Evolutionary conservation across 1,284 basidiomycete species (phyloP).

Genomic region (Meripilus lineatus): DNA sequence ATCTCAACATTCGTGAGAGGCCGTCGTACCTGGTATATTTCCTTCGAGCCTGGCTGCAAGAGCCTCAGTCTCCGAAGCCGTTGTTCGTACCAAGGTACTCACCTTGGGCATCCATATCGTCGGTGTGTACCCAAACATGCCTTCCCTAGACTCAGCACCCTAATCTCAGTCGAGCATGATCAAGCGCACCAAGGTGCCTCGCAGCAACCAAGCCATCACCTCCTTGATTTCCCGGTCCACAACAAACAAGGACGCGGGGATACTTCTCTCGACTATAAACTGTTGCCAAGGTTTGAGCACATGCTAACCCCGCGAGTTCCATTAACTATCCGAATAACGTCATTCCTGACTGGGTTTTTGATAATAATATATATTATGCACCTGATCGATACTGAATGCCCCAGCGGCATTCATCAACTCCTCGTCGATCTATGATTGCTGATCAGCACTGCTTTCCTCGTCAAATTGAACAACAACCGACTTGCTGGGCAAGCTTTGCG

Average conservation of each 20-base stretch:
- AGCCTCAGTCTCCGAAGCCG: too few relatives aligned
- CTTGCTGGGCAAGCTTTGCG: constrained; percentile 79
- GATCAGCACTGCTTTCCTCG: neutral
- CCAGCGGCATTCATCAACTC: constrained; percentile 84
- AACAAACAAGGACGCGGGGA: constrained; percentile 82
- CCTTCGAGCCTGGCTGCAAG: constrained; percentile 78
- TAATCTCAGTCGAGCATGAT: neutral
- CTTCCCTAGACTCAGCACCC: constrained; percentile 33
- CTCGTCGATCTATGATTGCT: constrained; percentile 73
- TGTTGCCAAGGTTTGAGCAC: constrained; percentile 83
- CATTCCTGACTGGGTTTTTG: neutral
- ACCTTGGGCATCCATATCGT: constrained; percentile 93
- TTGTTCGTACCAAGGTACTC: constrained; percentile 13
- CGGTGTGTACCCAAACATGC: constrained; percentile 85
- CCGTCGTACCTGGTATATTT: constrained; percentile 69
- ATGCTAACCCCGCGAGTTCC: constrained; percentile 97
- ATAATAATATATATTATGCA: constrained; percentile 19
- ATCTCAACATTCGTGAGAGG: constrained; percentile 1
- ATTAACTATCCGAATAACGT: constrained; percentile 65
- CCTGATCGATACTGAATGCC: constrained; percentile 91
- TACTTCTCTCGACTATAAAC: constrained; percentile 68
- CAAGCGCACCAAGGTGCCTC: constrained; percentile 73
- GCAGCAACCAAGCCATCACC: constrained; percentile 98
- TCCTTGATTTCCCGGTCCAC: constrained; percentile 96
- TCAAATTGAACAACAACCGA: constrained; percentile 22